Evolutionary conservation across 805 yeast species (phyloP), one percentile per base, ranked within the genome.

Genomic region (Yarrowia sp.): DNA sequence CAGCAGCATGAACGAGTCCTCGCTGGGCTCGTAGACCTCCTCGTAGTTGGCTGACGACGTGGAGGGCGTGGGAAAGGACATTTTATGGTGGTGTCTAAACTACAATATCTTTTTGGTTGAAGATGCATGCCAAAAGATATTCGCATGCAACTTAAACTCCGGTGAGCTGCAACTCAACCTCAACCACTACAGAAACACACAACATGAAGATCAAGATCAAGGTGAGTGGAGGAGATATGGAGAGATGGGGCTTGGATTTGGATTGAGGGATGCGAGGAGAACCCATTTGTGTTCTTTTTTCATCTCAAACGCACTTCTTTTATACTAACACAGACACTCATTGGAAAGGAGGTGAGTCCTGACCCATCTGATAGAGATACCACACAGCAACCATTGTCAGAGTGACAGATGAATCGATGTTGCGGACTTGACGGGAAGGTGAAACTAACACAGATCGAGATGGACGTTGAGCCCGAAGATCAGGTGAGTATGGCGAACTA

Each of bases 11-110:
- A 89, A 95, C 9, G 97, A 86, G 79, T 95, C 99, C 73, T 95
- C 99, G 0, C 96, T 85, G 0, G 99, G 98, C 74, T 95, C 99
- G 76, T 95, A 95, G 3, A 94, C 96, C 72, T 83, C 83, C n/a
- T 84, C 87, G 70, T 82, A 85, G 73, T 89, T 89, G 19, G 87
- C 83, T 19, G 81, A 76, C 1, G 74, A 71, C 1, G 89, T 80
- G 9, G 77, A 76, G 0, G 98, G 98, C 0, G 98, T 93, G 17
- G 53, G 53, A 40, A 61, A 61, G 12, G 66, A 61, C 64, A 58
- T 58, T 40, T 24, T 10, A 9, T 2, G 33, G 40, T 38, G 60
- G 34, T 14, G 33, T 5, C 14, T 47, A 9, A 9, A 17, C 17
- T 36, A 9, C n/a, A 17, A 36, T 13, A 36, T 17, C 39, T 24